Evolutionary conservation across 2,329 filamentous ascomycete species (phyloP).

Genomic region (Hypomyces rosellus): DNA sequence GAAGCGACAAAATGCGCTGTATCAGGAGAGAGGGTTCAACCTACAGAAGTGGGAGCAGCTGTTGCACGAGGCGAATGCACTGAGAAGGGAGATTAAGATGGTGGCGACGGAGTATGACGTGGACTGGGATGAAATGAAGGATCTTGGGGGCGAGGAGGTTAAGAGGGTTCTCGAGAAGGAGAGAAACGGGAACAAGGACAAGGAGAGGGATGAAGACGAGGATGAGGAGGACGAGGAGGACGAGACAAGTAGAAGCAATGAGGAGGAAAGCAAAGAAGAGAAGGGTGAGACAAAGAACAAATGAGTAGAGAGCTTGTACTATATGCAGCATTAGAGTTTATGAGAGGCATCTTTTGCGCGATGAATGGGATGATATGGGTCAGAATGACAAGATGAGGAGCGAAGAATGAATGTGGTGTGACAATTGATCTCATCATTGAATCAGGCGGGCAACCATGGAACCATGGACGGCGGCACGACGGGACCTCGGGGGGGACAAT

Average conservation of each 20-base stretch:
- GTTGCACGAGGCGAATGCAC: conserved; percentile 70
- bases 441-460: too few relatives aligned
- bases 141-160: conserved; percentile 64
- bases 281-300: conserved; percentile 9
- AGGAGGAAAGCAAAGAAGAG: conserved; percentile 25
- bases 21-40: conserved; percentile 70
- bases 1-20: conserved; percentile 68
- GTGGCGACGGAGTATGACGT: conserved; percentile 85
- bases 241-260: conserved; percentile 25
- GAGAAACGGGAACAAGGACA: conserved; percentile 30
- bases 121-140: conserved; percentile 74
- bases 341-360: too few relatives aligned
- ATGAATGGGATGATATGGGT: too few relatives aligned
- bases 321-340: too few relatives aligned
- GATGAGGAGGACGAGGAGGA: conserved; percentile 32
- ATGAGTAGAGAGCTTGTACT: too few relatives aligned
- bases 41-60: conserved; percentile 68
- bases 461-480: too few relatives aligned
- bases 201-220: conserved; percentile 33
- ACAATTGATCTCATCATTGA: neutral
- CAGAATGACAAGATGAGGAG: neutral
- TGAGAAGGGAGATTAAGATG: conserved; percentile 71
- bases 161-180: conserved; percentile 52
- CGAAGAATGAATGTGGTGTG: neutral
- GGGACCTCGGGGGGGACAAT: neutral